phyloP scores from a whole-genome alignment of 768 basidiomycete species.

The Aureoboletus auriporus region DNA sequence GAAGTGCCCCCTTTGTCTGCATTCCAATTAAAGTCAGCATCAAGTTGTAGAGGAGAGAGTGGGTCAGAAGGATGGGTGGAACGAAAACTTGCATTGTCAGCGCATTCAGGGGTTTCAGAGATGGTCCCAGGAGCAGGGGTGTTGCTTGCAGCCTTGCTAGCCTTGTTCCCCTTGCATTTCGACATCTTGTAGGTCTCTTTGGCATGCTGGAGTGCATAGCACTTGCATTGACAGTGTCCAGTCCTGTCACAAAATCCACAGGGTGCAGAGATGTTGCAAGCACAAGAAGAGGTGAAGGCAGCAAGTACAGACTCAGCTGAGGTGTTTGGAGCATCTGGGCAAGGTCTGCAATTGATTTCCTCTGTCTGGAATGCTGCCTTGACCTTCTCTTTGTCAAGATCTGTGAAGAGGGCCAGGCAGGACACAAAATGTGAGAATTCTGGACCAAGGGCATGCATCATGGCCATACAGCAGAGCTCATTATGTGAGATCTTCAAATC shows the following conservation, averaged over 20 bases:
- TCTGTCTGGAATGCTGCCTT: too few relatives aligned
- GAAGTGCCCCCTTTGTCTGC: background rate
- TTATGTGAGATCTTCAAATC: background rate
- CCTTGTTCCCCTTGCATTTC: background rate
- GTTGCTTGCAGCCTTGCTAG: background rate
- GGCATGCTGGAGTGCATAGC: background rate
- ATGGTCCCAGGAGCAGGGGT: background rate
- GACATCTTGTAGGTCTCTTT: background rate
- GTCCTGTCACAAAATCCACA: background rate
- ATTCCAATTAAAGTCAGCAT: slow-evolving; percentile 2
- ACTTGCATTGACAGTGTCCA: slow-evolving; percentile 1
- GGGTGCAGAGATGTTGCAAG: background rate
- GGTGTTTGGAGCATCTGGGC: background rate
- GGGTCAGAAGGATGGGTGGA: background rate
- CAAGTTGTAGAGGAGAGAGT: background rate
- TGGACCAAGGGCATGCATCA: slow-evolving; percentile 7
- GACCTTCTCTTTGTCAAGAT: too few relatives aligned
- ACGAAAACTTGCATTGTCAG: background rate
- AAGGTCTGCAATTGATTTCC: background rate
- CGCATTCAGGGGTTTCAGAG: background rate
- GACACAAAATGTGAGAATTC: slow-evolving; percentile 12
- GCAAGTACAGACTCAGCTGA: background rate
- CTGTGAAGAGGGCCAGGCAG: slow-evolving; percentile 5
- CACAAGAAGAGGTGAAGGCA: background rate
- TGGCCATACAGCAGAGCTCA: slow-evolving; percentile 7